Base-by-base conservation (phyloP, 2,329 filamentous ascomycete species). In the Exophiala sideris region DNA sequence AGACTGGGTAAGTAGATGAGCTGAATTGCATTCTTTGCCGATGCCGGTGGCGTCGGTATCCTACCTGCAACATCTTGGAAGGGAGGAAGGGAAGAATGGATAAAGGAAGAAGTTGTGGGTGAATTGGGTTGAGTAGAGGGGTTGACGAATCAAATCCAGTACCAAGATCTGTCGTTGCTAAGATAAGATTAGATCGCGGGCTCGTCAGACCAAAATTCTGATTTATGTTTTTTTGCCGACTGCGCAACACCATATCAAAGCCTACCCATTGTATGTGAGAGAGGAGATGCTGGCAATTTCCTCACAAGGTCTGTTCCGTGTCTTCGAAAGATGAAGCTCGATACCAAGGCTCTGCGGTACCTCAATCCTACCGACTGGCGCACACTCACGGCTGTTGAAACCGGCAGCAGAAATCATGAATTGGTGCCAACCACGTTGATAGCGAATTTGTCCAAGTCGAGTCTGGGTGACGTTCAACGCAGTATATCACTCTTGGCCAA, bases 401-500 rank as follows among this genome's bases (percentile, higher is more conserved):
- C 86, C 73, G 92, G 91, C 67, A 95, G 88, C 73, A 91, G 89
- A 71, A 97, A 97, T 74, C 94, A 99, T 77, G 94, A 99, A 75
- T 81, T 99, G 53, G 92, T 99, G 2, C 94, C 94, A 6, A 97
- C 92, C 11, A 77, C 89, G 3, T 73, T 97, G 61, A 97, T 99
- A 62, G 85, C 87, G 54, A 88, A 89, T 67, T 81, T 96, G 21
- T 85, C 92, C 5, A 85, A 89, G 52, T 88, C 88, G 53, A 82
- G 83, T 61, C 87, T 81, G 64, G 88, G 89, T 57, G 62, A 63
- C 47, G 90, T 95, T 16, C 88, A 94, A 71, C 88, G 81, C 66
- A 87, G 85, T 67, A 97, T 99, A 63, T 95, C 91, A 20, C 86
- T 84, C 49, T 84, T 99, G 48, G 94, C 94, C 59, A 99, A 99